These are phyloP conservation scores for Didymella arachidicola DNA, from an alignment of 2,329 filamentous ascomycete species.

Conservation along the genomic window DNA sequence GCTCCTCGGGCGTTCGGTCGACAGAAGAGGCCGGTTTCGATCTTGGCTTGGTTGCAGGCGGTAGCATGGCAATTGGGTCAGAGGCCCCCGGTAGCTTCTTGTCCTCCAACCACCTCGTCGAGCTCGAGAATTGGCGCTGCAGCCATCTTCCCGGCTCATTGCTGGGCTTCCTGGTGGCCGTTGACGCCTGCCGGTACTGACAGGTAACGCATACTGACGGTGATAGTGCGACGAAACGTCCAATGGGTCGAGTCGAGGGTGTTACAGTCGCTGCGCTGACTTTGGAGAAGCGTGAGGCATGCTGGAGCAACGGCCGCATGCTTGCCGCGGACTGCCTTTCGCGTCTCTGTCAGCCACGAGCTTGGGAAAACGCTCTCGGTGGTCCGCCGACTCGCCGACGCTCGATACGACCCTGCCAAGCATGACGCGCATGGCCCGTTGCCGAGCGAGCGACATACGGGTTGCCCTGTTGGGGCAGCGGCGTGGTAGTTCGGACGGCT, in stretches of 20 bases:
- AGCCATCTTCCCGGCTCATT: constrained; percentile 6
- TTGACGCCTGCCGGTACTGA: constrained; percentile 39
- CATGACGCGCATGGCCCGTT: constrained; percentile 23
- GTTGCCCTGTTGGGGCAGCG: constrained; percentile 14
- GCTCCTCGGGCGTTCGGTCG: constrained; percentile 22
- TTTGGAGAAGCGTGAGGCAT: constrained; percentile 48
- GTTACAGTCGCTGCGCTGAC: constrained; percentile 29
- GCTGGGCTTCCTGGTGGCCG: constrained; percentile 11
- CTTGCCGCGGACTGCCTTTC: constrained; percentile 34
- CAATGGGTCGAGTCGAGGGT: constrained; percentile 23
- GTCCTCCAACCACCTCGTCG: constrained; percentile 32
- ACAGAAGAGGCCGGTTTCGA: constrained; percentile 16
- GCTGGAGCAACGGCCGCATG: constrained; percentile 53
- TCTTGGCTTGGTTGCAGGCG: constrained; percentile 27
- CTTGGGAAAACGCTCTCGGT: constrained; percentile 25
- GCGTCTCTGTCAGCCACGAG: constrained; percentile 31
- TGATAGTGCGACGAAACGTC: constrained; percentile 17
- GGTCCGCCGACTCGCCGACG: constrained; percentile 23
- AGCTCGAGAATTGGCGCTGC: constrained; percentile 32
- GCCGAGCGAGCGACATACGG: constrained; percentile 11
- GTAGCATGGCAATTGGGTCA: constrained; percentile 32
- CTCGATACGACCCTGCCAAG: constrained; percentile 41
- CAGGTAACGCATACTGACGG: constrained; percentile 42
- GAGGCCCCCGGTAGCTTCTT: constrained; percentile 26
- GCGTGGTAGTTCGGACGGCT: neutral